Conservation (phyloP, 2,329 filamentous ascomycete genomes). For the Fusarium multiceps region DNA sequence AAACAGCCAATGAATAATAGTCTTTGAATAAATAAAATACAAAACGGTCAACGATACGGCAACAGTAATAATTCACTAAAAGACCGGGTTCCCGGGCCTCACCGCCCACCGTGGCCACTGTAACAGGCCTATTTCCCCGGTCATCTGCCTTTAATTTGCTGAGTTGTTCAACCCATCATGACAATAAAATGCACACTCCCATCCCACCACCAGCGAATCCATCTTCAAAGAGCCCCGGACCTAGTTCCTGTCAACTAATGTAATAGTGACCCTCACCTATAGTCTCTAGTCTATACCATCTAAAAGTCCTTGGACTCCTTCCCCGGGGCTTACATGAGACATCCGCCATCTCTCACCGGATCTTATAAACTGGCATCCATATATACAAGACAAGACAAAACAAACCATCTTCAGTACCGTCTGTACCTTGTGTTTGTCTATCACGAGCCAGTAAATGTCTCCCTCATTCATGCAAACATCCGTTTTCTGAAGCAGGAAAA, state of each 20-base stretch:
- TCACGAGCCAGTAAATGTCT: slow-evolving; percentile 14
- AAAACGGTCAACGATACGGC: slow-evolving; percentile 2
- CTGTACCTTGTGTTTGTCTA: slow-evolving; percentile 27
- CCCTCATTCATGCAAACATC: slow-evolving; percentile 27
- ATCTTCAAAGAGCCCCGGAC: slow-evolving; percentile 16
- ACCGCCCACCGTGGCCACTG: slow-evolving; percentile 38
- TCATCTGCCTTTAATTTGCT: slow-evolving; percentile 53
- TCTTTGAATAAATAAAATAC: neutral
- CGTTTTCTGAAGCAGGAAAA: slow-evolving; percentile 20
- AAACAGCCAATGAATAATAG: slow-evolving; percentile 24
- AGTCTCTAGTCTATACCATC: slow-evolving; percentile 4
- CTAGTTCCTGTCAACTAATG: slow-evolving; percentile 6
- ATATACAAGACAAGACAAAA: slow-evolving; percentile 13
- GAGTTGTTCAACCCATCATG: slow-evolving; percentile 48
- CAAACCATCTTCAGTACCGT: slow-evolving; percentile 22
- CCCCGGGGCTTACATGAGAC: slow-evolving; percentile 35
- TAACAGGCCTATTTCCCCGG: slow-evolving; percentile 38
- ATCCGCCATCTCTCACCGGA: slow-evolving; percentile 18
- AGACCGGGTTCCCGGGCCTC: slow-evolving; percentile 42
- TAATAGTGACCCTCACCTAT: neutral
- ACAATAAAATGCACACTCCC: slow-evolving; percentile 33
- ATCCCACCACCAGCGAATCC: slow-evolving; percentile 21
- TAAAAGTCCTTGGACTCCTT: neutral
- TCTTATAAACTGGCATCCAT: slow-evolving; percentile 1
- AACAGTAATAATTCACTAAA: neutral